Conservation (phyloP, 2,329 filamentous ascomycete genomes). For the Grosmannia clavigera region DNA sequence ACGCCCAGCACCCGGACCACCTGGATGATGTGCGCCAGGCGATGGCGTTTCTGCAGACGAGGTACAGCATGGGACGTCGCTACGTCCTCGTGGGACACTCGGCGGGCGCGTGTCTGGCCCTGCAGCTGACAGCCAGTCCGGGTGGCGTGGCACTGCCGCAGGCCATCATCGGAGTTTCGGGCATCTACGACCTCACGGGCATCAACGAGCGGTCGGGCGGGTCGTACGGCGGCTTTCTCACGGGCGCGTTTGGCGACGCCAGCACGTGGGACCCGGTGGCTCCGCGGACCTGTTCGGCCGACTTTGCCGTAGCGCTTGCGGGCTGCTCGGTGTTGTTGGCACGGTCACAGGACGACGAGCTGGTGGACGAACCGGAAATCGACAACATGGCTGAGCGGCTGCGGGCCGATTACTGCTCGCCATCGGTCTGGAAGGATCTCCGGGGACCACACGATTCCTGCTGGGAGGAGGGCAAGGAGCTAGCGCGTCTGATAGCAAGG, state of each 20-base stretch:
- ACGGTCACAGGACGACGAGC: neutral
- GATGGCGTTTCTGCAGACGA: neutral
- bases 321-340: neutral
- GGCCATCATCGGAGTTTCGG: neutral
- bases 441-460: neutral
- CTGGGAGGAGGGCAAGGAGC: neutral
- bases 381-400: neutral
- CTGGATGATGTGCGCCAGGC: neutral
- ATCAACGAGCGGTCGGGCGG: neutral
- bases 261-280: neutral
- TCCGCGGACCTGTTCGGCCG: neutral
- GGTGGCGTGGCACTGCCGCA: neutral
- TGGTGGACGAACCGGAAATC: neutral
- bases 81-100: neutral
- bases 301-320: neutral
- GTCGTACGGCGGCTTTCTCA: neutral
- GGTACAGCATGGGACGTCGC: neutral
- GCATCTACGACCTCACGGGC: slow-evolving; percentile 1
- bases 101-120: neutral
- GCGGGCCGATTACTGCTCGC: neutral
- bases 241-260: neutral
- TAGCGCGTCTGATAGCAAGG: neutral
- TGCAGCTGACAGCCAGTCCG: neutral
- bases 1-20: neutral
- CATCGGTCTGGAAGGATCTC: neutral